Evolutionary conservation across 1,284 basidiomycete genomes (phyloP).

Genomic region (Sanguinoderma infundibulare): DNA sequence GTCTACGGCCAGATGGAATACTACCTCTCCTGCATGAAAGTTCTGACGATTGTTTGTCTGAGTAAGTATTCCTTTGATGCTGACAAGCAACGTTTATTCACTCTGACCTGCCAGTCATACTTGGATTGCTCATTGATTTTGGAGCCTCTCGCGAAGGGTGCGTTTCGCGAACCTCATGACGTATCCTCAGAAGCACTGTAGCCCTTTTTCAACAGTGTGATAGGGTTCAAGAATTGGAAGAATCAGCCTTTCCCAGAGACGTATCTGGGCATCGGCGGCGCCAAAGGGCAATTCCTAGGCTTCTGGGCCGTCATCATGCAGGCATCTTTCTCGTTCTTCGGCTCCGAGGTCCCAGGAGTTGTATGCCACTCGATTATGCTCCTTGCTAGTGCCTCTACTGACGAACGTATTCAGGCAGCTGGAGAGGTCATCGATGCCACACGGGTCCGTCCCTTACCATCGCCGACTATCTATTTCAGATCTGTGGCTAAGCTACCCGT

Average conservation of each 20-base stretch:
- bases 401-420: conserved; percentile 33
- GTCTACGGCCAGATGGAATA: conserved; percentile 43
- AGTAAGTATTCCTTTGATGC: conserved; percentile 21
- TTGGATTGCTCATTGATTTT: conserved; percentile 38
- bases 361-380: conserved; percentile 19
- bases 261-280: conserved; percentile 35
- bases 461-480: not conserved
- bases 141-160: conserved; percentile 30
- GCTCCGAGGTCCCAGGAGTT: conserved; percentile 37
- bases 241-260: conserved; percentile 27
- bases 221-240: conserved; percentile 30
- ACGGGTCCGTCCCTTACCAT: conserved; percentile 18
- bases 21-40: conserved; percentile 44
- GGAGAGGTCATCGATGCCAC: conserved; percentile 39
- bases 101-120: conserved; percentile 27
- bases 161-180: not conserved
- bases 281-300: conserved; percentile 46
- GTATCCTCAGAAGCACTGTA: not conserved
- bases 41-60: conserved; percentile 39
- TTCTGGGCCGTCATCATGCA: conserved; percentile 52
- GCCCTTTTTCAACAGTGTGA: conserved; percentile 4
- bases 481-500: not conserved
- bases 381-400: not conserved
- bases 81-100: not conserved
- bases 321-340: conserved; percentile 39